Conservation (phyloP, 805 yeast genomes). For the Kazachstania martiniae region DNA sequence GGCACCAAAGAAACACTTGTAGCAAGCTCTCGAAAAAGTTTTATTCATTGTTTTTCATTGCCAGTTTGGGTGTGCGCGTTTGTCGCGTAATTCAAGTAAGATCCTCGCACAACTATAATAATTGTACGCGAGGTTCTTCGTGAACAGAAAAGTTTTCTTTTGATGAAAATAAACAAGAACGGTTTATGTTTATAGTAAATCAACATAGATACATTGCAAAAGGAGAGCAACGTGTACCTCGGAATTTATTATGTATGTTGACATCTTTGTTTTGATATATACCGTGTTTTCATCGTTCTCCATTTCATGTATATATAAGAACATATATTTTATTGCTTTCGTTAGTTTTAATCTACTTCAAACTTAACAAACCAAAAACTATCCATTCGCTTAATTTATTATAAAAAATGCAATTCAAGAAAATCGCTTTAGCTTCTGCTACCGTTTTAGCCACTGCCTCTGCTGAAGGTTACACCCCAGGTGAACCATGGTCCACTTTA, state of each 20-base stretch:
- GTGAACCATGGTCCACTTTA: conserved; percentile 50
- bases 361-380: not conserved
- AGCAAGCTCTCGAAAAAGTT: no score
- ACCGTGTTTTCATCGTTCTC: no score
- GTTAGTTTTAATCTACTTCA: not conserved
- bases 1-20: no score
- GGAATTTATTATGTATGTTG: no score
- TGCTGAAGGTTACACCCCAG: conserved; percentile 14
- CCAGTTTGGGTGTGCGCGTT: no score
- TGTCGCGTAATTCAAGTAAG: no score
- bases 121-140: no score
- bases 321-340: not conserved
- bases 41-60: no score
- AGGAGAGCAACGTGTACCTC: no score
- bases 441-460: conserved; percentile 11
- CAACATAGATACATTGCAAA: no score
- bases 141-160: not conserved
- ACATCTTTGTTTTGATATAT: no score
- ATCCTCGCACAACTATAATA: no score
- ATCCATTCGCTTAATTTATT: conserved; percentile 1
- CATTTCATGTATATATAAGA: not conserved
- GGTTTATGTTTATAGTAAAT: conserved; percentile 1
- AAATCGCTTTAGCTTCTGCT: conserved; percentile 12
- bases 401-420: conserved; percentile 19
- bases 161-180: conserved; percentile 1